phyloP scores from a whole-genome alignment of 345 rosid species.

The Hypericum androsaemum region DNA sequence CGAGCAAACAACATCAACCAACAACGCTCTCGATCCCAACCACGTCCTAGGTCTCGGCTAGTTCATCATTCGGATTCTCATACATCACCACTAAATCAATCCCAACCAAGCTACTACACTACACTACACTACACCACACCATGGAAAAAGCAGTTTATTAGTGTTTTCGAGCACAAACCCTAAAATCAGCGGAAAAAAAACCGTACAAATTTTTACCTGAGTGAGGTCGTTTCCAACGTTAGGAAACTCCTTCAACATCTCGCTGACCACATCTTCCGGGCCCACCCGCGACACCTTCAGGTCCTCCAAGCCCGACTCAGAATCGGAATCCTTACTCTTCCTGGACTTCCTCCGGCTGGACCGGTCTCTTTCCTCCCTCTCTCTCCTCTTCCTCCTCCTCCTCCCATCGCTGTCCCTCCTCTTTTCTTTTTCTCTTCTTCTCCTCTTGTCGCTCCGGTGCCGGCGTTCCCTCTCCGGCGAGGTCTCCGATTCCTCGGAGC shows the following conservation, averaged over 20 bases:
- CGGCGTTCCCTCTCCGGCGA: conserved; percentile 27
- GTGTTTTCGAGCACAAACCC: not conserved
- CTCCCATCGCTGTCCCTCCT: conserved; percentile 35
- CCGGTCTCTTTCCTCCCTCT: conserved; percentile 27
- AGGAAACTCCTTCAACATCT: conserved; percentile 52
- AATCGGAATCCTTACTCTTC: conserved; percentile 19
- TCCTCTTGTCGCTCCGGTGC: conserved; percentile 27
- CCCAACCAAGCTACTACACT: too few species aligned
- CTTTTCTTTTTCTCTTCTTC: conserved; percentile 35
- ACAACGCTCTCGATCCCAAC: too few species aligned
- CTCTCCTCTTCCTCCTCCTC: conserved; percentile 42
- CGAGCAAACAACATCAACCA: too few species aligned
- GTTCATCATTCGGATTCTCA: too few species aligned
- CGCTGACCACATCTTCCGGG: conserved; percentile 41
- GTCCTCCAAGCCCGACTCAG: conserved; percentile 24
- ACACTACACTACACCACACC: too few species aligned
- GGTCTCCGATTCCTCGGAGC: conserved; percentile 32
- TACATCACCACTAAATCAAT: too few species aligned
- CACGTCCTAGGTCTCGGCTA: too few species aligned
- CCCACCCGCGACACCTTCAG: conserved; percentile 17
- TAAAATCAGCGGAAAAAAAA: not conserved
- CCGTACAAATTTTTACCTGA: conserved; percentile 31
- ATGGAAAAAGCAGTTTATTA: too few species aligned
- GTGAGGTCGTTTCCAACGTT: conserved; percentile 53
- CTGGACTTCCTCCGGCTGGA: conserved; percentile 35